A percentile compares a stretch with the other conserved stretches of the same genome.
These are phyloP conservation scores for Acacia crassicarpa DNA, from an alignment of 306 rosid genomes.

Conservation along the genomic window DNA sequence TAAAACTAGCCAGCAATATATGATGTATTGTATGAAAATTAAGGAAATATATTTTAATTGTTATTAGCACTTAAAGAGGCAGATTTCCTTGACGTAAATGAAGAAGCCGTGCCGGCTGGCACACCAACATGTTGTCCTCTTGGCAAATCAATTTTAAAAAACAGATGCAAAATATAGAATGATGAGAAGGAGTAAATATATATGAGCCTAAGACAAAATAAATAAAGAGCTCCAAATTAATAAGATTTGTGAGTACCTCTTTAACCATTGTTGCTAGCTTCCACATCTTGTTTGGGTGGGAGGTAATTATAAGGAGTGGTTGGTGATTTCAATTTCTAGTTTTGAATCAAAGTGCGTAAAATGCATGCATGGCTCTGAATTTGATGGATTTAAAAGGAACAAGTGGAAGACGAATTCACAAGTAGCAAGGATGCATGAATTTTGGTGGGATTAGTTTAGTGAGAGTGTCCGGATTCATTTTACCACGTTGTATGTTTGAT, in stretches of 20 bases:
- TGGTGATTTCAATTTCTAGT: not conserved
- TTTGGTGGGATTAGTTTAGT: not conserved
- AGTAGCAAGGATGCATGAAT: not conserved
- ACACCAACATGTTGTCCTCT: not conserved
- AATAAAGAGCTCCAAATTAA: not conserved
- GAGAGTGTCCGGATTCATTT: conserved; percentile 1
- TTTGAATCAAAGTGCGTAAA: not conserved
- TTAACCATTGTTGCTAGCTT: not conserved
- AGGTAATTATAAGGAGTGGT: not conserved
- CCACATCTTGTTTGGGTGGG: not conserved
- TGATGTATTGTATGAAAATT: too few species aligned
- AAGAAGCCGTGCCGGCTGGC: not conserved
- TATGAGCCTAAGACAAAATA: not conserved
- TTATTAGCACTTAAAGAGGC: not conserved
- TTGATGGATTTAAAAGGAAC: not conserved
- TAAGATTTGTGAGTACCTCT: not conserved
- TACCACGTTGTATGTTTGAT: not conserved
- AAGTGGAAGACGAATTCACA: not conserved
- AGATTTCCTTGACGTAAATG: not conserved
- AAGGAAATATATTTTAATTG: not conserved
- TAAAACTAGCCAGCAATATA: too few species aligned
- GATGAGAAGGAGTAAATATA: not conserved
- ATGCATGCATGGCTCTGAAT: not conserved
- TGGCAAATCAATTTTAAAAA: not conserved
- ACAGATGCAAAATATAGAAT: not conserved